These are phyloP conservation scores for Firmiana major DNA, from an alignment of 345 rosid genomes.

Conservation along the genomic window DNA sequence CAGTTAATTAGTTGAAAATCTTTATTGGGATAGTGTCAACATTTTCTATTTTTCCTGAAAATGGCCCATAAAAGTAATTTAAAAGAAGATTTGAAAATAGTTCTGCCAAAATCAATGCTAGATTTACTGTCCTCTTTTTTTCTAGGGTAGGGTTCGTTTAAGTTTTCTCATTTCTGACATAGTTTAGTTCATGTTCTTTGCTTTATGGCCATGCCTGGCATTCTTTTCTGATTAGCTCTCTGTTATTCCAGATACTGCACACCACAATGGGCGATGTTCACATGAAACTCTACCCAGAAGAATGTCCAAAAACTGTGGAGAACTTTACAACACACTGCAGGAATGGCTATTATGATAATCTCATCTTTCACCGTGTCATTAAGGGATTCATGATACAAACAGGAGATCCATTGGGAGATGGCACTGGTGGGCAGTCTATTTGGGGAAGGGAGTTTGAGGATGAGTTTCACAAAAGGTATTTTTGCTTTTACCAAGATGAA, in stretches of 20 bases:
- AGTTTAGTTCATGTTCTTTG: background rate
- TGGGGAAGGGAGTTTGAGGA: constrained; percentile 99
- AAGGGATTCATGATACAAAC: constrained; percentile 98
- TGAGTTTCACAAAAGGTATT: constrained; percentile 96
- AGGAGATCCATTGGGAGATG: constrained; percentile 99
- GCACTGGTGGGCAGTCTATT: constrained; percentile 98
- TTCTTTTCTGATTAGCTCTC: background rate
- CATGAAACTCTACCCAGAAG: constrained; percentile 92
- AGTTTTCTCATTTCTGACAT: background rate
- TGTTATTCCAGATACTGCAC: constrained; percentile 58
- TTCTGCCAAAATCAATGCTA: background rate
- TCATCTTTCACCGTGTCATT: constrained; percentile 91
- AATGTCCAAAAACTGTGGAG: constrained; percentile 99
- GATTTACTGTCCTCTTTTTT: background rate
- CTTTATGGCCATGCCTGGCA: background rate
- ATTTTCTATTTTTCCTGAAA: background rate
- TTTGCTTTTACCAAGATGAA: constrained; percentile 1
- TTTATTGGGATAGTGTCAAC: background rate
- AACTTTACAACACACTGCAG: constrained; percentile 94
- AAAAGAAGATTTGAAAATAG: background rate
- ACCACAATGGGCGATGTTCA: constrained; percentile 96
- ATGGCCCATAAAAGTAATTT: background rate
- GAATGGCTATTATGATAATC: constrained; percentile 95
- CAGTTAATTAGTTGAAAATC: background rate
- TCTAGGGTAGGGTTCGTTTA: background rate